phyloP scores from a whole-genome alignment of 1,284 basidiomycete species.

The Schizophyllum amplum region DNA sequence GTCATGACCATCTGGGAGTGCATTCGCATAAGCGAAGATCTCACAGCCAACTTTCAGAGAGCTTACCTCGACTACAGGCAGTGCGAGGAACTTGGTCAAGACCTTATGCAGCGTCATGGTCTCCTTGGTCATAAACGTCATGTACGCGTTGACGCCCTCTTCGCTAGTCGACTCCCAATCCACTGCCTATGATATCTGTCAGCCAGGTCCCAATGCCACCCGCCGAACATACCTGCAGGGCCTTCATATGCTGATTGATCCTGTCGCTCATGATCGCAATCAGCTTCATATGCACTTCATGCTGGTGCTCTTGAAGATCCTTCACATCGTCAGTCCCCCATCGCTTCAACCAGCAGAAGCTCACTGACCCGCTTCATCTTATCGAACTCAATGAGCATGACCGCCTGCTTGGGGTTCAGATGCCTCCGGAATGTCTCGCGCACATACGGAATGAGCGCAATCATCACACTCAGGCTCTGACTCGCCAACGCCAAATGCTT shows the following conservation, averaged over 20 bases:
- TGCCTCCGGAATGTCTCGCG: slow-evolving; percentile 92
- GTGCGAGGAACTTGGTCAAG: slow-evolving; percentile 81
- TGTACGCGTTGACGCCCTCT: slow-evolving; percentile 70
- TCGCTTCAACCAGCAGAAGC: not conserved
- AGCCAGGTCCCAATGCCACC: slow-evolving; percentile 8
- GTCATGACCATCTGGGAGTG: slow-evolving; percentile 73
- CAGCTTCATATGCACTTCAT: slow-evolving; percentile 96
- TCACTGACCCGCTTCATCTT: slow-evolving; percentile 84
- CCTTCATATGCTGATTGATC: slow-evolving; percentile 77
- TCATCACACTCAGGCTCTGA: slow-evolving; percentile 90
- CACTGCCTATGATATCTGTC: slow-evolving; percentile 40
- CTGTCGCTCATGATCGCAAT: slow-evolving; percentile 98
- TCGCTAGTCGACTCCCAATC: slow-evolving; percentile 65
- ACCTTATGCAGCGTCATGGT: slow-evolving; percentile 96
- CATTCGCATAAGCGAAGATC: slow-evolving; percentile 9
- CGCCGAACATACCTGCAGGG: slow-evolving; percentile 51
- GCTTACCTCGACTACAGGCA: slow-evolving; percentile 72
- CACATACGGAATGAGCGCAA: slow-evolving; percentile 93
- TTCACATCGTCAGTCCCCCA: slow-evolving; percentile 21
- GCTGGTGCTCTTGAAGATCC: slow-evolving; percentile 99
- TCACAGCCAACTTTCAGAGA: slow-evolving; percentile 6
- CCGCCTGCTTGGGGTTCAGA: slow-evolving; percentile 86
- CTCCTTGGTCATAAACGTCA: slow-evolving; percentile 90
- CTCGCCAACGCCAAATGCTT: slow-evolving; percentile 96
- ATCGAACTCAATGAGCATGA: slow-evolving; percentile 97